Evolutionary conservation across 1,284 basidiomycete genomes (phyloP), one percentile per base, ranked within the genome.

Genomic region (Heliocybe sulcata): DNA sequence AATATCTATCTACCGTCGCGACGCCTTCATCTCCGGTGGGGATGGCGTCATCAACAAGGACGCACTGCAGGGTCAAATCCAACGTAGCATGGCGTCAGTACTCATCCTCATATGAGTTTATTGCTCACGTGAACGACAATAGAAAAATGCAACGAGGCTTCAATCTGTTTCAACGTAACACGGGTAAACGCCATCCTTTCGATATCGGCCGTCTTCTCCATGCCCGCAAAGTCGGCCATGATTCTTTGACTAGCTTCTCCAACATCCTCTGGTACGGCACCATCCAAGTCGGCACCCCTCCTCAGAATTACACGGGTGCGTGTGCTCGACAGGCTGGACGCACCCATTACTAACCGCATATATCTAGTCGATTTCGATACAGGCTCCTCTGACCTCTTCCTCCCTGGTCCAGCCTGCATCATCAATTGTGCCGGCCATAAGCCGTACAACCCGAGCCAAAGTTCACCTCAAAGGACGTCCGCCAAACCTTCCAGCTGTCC

Each of bases 291-390:
- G 56, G 56, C 23, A 57, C 56, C n/a, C 56, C 56, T 29, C 42
- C 56, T 8, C 50, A n/a, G n/a, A 50, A 31, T 4, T 57, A 35
- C 56, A 57, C 56, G 3, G 56, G 54, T 55, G 23, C 16, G 33
- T 23, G 33, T 16, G 16, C 33, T 9, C 33, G 12, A 35, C n/a
- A n/a, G n/a, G n/a, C n/a, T n/a, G n/a, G n/a, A n/a, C n/a, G n/a
- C n/a, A n/a, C n/a, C n/a, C n/a, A n/a, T n/a, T n/a, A n/a, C n/a
- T n/a, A n/a, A n/a, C n/a, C n/a, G n/a, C n/a, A n/a, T n/a, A n/a
- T n/a, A 76, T 74, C 59, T 35, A 63, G 69, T 74, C 31, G 63
- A 64, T 53, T 72, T 73, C 54, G 70, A 74, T 55, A 74, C 69
- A 9, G 67, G 67, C 31, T 61, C 67, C 56, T 58, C 58, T 50